Base-by-base conservation (phyloP, 495 filamentous ascomycete genomes). In the Aspergillus nanangensis region DNA sequence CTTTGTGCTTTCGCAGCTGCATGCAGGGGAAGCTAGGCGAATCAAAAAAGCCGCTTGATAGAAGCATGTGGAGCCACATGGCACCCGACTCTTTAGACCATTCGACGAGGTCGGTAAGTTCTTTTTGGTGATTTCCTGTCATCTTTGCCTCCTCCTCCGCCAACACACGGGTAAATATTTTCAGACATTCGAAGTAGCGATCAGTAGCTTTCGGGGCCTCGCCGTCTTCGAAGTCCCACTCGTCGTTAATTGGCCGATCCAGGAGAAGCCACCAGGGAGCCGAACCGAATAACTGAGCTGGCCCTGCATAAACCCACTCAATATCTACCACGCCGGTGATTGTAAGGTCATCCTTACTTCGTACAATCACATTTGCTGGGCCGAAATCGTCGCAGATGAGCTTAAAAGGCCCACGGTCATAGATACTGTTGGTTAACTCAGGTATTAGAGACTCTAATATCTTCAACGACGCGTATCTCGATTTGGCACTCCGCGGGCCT, bases 311-410 rank as follows among this genome's bases (percentile, higher is more conserved):
- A 5, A 11, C 25, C 25, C 25, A 29, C 11, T 29, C 25, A 5
- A 5, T 7, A 29, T 29, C 25, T 5, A 29, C 7, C 25, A 29
- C 25, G 11, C 7, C 25, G 25, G 11, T 11, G 5, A 29, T 29
- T 11, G 5, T 29, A 5, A 29, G 25, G 11, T 29, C 25, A 5
- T 29, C 7, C 11, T 5, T 11, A 29, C 11, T 29, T 5, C 11
- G 5, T 11, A 29, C 25, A 11, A 29, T 5, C 43, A 70, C 9
- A 43, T 70, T 70, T 15, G 63, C 59, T 23, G 59, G 38, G 44
- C 65, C 55, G 20, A 68, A 47, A 47, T 68, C 62, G 38, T 70
- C 60, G 44, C 63, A 66, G 25, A 70, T 60, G 1, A 68, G 43
- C 41, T 70, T 65, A 27, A 70, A 68, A 13, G 45, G 45, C 47